Evolutionary conservation across 2,329 filamentous ascomycete genomes (phyloP).

Genomic region (Pestalotiopsis sp.): DNA sequence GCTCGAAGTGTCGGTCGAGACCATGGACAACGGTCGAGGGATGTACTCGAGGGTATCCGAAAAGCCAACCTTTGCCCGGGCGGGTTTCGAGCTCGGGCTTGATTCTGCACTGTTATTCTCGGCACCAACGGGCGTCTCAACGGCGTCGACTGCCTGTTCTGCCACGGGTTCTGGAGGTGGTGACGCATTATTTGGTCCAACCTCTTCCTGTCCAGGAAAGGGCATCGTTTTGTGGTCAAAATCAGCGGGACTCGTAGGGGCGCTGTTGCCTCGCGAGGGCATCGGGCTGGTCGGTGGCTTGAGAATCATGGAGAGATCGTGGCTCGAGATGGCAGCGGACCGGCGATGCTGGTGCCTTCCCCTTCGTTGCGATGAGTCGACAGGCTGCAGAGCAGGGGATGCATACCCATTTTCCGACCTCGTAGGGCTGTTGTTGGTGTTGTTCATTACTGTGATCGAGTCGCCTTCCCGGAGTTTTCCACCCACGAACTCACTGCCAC

Average conservation of each 20-base stretch:
- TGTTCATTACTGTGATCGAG: constrained; percentile 62
- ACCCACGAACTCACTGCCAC: constrained; percentile 85
- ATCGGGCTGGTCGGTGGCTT: constrained; percentile 60
- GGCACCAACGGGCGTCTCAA: not conserved
- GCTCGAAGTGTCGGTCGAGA: constrained; percentile 83
- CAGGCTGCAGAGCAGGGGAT: constrained; percentile 56
- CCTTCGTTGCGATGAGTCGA: constrained; percentile 54
- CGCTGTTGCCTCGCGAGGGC: constrained; percentile 60
- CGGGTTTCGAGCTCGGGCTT: constrained; percentile 23
- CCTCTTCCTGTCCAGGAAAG: constrained; percentile 22
- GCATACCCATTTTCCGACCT: constrained; percentile 62
- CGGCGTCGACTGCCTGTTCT: not conserved
- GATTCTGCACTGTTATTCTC: not conserved
- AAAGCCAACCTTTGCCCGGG: constrained; percentile 75
- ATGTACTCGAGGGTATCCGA: constrained; percentile 85
- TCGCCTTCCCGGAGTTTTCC: constrained; percentile 65
- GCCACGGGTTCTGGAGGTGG: not conserved
- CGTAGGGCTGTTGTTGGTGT: constrained; percentile 65
- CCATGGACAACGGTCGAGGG: constrained; percentile 77
- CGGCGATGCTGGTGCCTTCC: constrained; percentile 76
- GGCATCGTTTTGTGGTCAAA: constrained; percentile 37
- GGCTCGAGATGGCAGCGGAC: constrained; percentile 80
- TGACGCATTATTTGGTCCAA: constrained; percentile 14
- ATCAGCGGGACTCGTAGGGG: constrained; percentile 62
- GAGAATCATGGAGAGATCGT: constrained; percentile 75